These are phyloP conservation scores for Daphne laureola DNA, from an alignment of 441 rosid genomes.

Conservation along the genomic window DNA sequence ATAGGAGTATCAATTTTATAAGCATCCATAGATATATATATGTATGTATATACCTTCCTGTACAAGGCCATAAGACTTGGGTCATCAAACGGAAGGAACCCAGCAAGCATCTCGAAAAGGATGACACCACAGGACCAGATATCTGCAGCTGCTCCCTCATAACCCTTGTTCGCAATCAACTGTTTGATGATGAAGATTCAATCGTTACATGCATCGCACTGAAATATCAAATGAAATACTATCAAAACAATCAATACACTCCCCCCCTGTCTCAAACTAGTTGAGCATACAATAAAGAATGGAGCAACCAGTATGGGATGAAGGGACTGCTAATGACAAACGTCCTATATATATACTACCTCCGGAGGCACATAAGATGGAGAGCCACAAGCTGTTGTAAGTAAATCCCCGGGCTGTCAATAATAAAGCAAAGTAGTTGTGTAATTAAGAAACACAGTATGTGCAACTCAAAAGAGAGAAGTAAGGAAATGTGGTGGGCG, in stretches of 20 bases:
- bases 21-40: too few species aligned
- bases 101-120: slow-evolving; percentile 74
- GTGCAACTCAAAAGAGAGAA: slow-evolving; percentile 9
- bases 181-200: slow-evolving; percentile 22
- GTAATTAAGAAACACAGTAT: background rate
- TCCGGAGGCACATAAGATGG: slow-evolving; percentile 94
- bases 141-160: slow-evolving; percentile 87
- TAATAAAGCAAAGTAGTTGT: background rate
- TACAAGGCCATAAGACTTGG: slow-evolving; percentile 54
- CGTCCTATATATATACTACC: slow-evolving; percentile 23
- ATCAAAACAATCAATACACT: too few species aligned
- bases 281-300: too few species aligned
- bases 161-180: slow-evolving; percentile 70
- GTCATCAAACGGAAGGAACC: slow-evolving; percentile 68
- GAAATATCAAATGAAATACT: too few species aligned
- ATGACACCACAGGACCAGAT: slow-evolving; percentile 89
- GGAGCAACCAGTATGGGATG: too few species aligned
- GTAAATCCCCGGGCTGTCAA: slow-evolving; percentile 64
- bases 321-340: too few species aligned
- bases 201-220: too few species aligned
- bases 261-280: too few species aligned
- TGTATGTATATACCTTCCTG: slow-evolving; percentile 52
- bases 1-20: slow-evolving; percentile 1
- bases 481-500: background rate
- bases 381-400: slow-evolving; percentile 84